A percentile compares a stretch with the other conserved stretches of the same genome.
Evolutionary conservation across 2,329 filamentous ascomycete genomes (phyloP).

Genomic region (Aureobasidium sp.): DNA sequence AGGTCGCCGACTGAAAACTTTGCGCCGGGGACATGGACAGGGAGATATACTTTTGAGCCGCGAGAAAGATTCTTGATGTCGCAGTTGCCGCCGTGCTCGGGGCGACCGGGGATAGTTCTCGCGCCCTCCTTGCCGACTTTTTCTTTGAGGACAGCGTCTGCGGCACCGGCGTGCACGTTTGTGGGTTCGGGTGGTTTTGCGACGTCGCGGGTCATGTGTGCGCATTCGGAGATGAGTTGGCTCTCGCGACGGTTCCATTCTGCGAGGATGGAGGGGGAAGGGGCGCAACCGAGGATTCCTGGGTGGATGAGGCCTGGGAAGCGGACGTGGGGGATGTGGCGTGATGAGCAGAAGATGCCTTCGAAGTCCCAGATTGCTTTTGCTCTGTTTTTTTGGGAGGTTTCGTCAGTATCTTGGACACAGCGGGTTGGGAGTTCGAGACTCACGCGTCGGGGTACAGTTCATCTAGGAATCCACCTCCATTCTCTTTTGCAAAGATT

Average conservation of each 20-base stretch:
- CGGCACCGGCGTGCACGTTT: conserved; percentile 67
- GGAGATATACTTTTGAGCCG: conserved; percentile 77
- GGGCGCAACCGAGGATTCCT: conserved; percentile 84
- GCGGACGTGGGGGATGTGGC: conserved; percentile 79
- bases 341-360: conserved; percentile 72
- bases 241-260: conserved; percentile 80
- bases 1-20: conserved; percentile 88
- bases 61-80: conserved; percentile 83
- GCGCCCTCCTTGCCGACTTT: conserved; percentile 74
- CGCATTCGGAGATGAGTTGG: conserved; percentile 64
- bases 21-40: conserved; percentile 77
- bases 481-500: conserved; percentile 71
- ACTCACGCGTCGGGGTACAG: conserved; percentile 73
- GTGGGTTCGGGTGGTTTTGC: conserved; percentile 66
- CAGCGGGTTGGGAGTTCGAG: background rate
- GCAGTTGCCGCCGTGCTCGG: conserved; percentile 79
- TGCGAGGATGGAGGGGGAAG: conserved; percentile 66
- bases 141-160: conserved; percentile 50
- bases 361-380: conserved; percentile 75
- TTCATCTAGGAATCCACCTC: conserved; percentile 83
- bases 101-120: conserved; percentile 73
- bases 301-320: conserved; percentile 89
- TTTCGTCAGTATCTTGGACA: conserved; percentile 21
- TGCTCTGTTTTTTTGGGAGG: conserved; percentile 47
- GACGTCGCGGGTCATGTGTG: conserved; percentile 61